Evolutionary conservation across 31 red algal genomes (phyloP), one percentile per base, ranked within the genome.

Genomic region (Endocladia muricata): DNA sequence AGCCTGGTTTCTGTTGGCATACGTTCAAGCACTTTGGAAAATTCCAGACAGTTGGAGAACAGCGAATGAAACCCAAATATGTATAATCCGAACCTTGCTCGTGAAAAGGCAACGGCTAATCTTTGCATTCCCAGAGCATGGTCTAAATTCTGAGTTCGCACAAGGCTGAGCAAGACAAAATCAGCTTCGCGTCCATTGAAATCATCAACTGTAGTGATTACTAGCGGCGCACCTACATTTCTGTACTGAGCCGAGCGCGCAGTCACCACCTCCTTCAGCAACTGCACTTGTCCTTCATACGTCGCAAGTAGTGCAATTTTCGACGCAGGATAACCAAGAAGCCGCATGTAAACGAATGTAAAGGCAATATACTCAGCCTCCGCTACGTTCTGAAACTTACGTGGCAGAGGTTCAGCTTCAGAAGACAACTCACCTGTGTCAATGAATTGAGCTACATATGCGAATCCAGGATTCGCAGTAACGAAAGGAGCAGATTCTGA

Each of bases 321-420:
- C 32, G 6, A 21, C 21, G 26, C 25, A 21, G 25, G 26, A 33
- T 67, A 67, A 33, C 61, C 61, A 21, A 67, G 21, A 26, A 67
- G 34, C 19, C 61, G 61, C 61, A 67, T 67, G 61, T 67, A 67
- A 19, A 67, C n/a, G 34, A 67, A 67, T 67, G 61, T 67, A 35
- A 67, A 67, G 61, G 61, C 61, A 8, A 67, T 36, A 35, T 67
- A 67, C 33, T 67, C 61, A 17, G 61, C 61, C 25, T 67, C 61
- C 4, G 61, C 61, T 33, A 67, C 25, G 61, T 67, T 67, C 17
- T 67, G 61, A 67, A 36, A 67, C n/a, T 11, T 36, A 15, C 39
- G 33, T 67, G 61, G 61, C 6, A 67, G 61, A 19, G 61, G 61
- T 33, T 67, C 32, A 32, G 61, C 21, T 34, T 67, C 61, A 32